phyloP scores from a whole-genome alignment of 805 yeast species.

The Spathaspora girioi region DNA sequence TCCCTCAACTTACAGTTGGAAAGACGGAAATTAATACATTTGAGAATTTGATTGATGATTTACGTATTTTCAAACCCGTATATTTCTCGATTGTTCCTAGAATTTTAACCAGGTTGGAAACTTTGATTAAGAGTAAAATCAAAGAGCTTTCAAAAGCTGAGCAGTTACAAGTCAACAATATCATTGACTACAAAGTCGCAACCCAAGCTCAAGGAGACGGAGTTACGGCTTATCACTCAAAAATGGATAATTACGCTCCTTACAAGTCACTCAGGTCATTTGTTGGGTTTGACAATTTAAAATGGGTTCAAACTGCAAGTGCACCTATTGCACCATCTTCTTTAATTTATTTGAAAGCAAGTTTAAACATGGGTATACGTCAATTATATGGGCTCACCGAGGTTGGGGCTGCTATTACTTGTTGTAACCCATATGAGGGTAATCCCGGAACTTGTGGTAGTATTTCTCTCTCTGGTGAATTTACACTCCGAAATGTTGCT shows the following conservation, averaged over 20 bases:
- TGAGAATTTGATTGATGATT: constrained; percentile 26
- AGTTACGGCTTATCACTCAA: constrained; percentile 17
- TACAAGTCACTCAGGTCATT: constrained; percentile 28
- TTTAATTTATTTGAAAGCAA: constrained; percentile 21
- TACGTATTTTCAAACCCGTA: constrained; percentile 24
- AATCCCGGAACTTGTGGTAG: constrained; percentile 25
- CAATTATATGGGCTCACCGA: constrained; percentile 38
- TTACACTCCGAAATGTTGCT: constrained; percentile 13
- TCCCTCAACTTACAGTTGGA: constrained; percentile 21
- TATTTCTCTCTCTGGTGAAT: constrained; percentile 15
- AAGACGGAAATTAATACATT: constrained; percentile 16
- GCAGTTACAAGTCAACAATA: constrained; percentile 13
- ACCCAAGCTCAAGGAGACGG: constrained; percentile 36
- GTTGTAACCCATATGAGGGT: constrained; percentile 15
- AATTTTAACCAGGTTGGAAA: constrained; percentile 36
- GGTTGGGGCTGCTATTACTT: constrained; percentile 19
- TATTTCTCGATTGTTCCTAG: constrained; percentile 31
- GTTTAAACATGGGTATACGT: constrained; percentile 21
- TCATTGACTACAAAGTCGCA: constrained; percentile 16
- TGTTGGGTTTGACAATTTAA: constrained; percentile 27
- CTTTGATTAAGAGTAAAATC: constrained; percentile 13
- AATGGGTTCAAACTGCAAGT: constrained; percentile 28
- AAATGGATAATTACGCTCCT: constrained; percentile 14
- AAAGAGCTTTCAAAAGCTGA: constrained; percentile 7
- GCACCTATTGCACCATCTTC: constrained; percentile 24